phyloP scores from a whole-genome alignment of 441 rosid species.

The Arabidopsis lyrata region DNA sequence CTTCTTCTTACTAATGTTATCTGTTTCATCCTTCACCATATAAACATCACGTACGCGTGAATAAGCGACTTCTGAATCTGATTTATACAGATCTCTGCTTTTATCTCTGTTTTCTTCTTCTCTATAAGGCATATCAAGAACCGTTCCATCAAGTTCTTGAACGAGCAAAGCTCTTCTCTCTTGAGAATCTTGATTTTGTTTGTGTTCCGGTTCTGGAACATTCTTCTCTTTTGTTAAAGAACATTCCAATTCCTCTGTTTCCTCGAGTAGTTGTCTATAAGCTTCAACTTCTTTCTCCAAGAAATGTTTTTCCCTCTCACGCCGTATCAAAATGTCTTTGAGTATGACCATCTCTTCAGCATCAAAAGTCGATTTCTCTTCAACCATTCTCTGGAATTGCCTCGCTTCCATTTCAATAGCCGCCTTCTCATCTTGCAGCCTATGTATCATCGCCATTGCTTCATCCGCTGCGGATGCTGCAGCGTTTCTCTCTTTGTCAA shows the following conservation, averaged over 20 bases:
- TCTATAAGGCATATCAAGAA: slow-evolving; percentile 37
- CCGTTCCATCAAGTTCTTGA: slow-evolving; percentile 49
- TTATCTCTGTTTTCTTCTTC: slow-evolving; percentile 39
- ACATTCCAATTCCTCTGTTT: slow-evolving; percentile 51
- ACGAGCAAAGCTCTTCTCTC: slow-evolving; percentile 51
- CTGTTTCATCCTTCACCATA: slow-evolving; percentile 51
- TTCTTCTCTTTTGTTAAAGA: slow-evolving; percentile 34
- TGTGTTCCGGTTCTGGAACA: slow-evolving; percentile 29
- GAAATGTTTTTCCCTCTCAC: slow-evolving; percentile 85
- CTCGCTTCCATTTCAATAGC: slow-evolving; percentile 72
- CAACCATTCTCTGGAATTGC: slow-evolving; percentile 79
- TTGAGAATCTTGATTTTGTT: slow-evolving; percentile 38
- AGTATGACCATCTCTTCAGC: slow-evolving; percentile 84
- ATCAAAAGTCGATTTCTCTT: slow-evolving; percentile 76
- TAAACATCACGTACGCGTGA: slow-evolving; percentile 52
- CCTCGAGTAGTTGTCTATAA: slow-evolving; percentile 55
- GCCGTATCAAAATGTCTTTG: slow-evolving; percentile 76
- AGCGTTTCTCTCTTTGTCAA: slow-evolving; percentile 81
- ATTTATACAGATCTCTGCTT: slow-evolving; percentile 35
- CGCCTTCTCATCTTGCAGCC: slow-evolving; percentile 72
- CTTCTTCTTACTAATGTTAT: slow-evolving; percentile 27
- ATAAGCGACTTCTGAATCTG: slow-evolving; percentile 36
- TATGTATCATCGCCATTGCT: slow-evolving; percentile 83
- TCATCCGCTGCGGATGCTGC: slow-evolving; percentile 85
- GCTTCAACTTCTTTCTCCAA: slow-evolving; percentile 86